Base-by-base conservation (phyloP, 2,329 filamentous ascomycete genomes). In the Diaporthe capsici region DNA sequence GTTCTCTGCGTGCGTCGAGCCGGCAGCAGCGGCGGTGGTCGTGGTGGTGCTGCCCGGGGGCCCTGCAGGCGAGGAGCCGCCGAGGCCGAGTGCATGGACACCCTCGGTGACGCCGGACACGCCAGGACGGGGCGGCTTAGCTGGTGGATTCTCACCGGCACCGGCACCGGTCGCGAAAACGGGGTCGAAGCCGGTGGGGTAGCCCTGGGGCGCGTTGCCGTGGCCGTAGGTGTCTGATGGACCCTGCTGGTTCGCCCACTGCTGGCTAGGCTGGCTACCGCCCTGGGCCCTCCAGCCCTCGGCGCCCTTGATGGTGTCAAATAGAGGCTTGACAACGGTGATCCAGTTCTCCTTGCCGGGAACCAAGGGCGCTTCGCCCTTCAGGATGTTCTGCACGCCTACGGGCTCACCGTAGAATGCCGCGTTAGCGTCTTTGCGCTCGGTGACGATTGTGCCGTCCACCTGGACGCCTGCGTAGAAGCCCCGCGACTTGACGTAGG, bases 381-480 rank as follows among this genome's bases (percentile, higher is more conserved):
- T 83, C 17, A 91, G 81, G 72, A 91, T 90, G 76, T 84, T 84
- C 34, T 86, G 83, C 1, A 87, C 88, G 0, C 85, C 79, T 34
- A 90, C 80, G 6, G 81, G 79, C n/a, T 94, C 88, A 31, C 93
- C 93, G 82, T 97, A 98, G 81, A 98, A 98, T 8, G 91, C 90
- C 71, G 95, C 93, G 80, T 98, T 98, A 81, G 96, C 96, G 75
- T 96, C 94, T n/a, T 91, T 93, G 70, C 95, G 91, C 84, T 97
- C 94, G 37, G 96, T 94, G 67, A 98, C 89, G 15, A 98, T 90
- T 0, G 95, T 98, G 37, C 96, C 96, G 81, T 98, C 95, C 47
- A 98, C 89, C 80, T 96, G 94, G 1, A 98, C 90, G 42, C 95
- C 95, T 1, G 94, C 95, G 81, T 97, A 98, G 79, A 98, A 92